These are phyloP conservation scores for Erucastrum elatum DNA, from an alignment of 345 rosid genomes.

Conservation along the genomic window DNA sequence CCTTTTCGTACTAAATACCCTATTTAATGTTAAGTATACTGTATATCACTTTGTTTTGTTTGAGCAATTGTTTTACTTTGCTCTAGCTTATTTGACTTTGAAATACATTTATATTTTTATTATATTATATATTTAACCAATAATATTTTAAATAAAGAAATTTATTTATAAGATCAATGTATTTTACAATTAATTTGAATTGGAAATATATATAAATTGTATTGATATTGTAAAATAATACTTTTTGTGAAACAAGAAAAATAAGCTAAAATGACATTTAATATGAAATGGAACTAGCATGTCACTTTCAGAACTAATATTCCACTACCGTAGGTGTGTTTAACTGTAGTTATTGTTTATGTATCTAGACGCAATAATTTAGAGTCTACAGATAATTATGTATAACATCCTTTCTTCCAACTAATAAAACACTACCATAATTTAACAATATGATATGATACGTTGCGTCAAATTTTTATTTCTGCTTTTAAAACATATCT, in stretches of 20 bases:
- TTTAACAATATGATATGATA: background rate
- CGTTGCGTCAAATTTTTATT: constrained; percentile 1
- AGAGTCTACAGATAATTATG: background rate
- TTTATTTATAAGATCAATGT: no score
- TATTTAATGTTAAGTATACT: background rate
- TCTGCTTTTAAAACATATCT: background rate
- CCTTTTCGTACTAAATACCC: background rate
- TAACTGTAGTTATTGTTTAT: constrained; percentile 2
- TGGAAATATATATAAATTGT: no score
- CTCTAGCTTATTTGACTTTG: no score
- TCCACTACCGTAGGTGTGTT: constrained; percentile 21
- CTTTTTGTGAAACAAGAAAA: no score
- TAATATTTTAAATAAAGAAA: no score
- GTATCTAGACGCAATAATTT: background rate
- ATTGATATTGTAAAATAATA: no score
- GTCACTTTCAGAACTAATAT: constrained; percentile 32
- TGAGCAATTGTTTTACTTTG: constrained; percentile 27
- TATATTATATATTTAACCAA: no score
- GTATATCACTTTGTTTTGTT: background rate
- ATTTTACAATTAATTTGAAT: no score
- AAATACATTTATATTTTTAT: no score
- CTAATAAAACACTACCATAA: background rate
- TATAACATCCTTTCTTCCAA: background rate
- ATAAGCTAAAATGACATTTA: no score
- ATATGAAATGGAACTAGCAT: background rate